A percentile compares a stretch with the other conserved stretches of the same genome.
Evolutionary conservation across 192 early-diverging fungal species (phyloP).

Genomic region (Backusella luteola): DNA sequence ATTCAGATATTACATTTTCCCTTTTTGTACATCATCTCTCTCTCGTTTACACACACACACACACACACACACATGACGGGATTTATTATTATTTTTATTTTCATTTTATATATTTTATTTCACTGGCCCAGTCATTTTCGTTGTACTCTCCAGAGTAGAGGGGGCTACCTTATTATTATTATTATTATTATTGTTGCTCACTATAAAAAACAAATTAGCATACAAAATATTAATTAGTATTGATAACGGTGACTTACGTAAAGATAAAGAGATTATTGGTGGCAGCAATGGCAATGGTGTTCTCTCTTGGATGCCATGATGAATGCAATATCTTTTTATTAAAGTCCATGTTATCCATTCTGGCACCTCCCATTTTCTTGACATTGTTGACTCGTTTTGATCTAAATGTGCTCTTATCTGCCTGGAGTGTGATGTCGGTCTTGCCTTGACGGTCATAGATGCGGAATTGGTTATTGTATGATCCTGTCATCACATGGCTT

Average conservation of each 20-base stretch:
- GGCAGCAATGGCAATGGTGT: slow-evolving; percentile 86
- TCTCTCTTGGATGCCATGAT: slow-evolving; percentile 91
- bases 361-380: slow-evolving; percentile 68
- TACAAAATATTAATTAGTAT: not conserved
- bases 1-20: no score
- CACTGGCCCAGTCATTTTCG: no score
- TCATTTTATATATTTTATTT: no score
- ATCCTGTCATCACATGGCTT: slow-evolving; percentile 83
- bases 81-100: no score
- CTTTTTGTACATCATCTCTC: no score
- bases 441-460: slow-evolving; percentile 82
- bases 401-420: slow-evolving; percentile 97
- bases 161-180: no score
- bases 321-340: slow-evolving; percentile 90
- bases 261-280: slow-evolving; percentile 91
- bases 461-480: slow-evolving; percentile 98
- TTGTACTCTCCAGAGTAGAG: no score
- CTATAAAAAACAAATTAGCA: not conserved
- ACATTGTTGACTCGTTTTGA: slow-evolving; percentile 79
- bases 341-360: slow-evolving; percentile 75
- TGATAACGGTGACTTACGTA: slow-evolving; percentile 29
- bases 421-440: slow-evolving; percentile 85
- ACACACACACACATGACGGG: no score
- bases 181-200: not conserved
- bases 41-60: no score